A percentile compares a stretch with the other conserved stretches of the same genome.
Conservation (phyloP, 2,329 filamentous ascomycete species). For the Penicillium sp. region DNA sequence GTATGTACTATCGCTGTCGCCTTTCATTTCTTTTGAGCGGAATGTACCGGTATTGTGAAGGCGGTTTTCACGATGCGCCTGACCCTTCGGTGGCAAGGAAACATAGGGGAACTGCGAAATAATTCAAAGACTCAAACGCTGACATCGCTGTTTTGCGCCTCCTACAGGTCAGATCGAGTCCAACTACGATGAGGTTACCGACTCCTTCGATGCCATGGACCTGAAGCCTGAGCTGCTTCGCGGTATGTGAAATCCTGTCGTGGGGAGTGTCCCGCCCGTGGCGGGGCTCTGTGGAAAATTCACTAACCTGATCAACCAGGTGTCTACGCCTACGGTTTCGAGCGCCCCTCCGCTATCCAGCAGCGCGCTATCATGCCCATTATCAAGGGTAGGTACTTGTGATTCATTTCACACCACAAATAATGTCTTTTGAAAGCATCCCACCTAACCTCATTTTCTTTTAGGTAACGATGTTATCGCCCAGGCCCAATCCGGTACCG, state of each 20-base stretch:
- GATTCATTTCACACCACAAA: not conserved
- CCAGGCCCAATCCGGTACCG: slow-evolving; percentile 98
- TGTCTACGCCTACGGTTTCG: slow-evolving; percentile 99
- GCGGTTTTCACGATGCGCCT: not conserved
- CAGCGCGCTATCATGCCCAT: slow-evolving; percentile 99
- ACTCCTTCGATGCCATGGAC: slow-evolving; percentile 98
- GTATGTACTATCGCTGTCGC: slow-evolving; percentile 61
- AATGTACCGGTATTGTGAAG: not conserved
- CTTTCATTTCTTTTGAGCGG: slow-evolving; percentile 5
- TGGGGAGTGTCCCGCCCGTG: slow-evolving; percentile 10
- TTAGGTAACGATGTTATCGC: slow-evolving; percentile 97
- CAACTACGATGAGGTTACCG: slow-evolving; percentile 99
- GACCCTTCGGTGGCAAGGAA: slow-evolving; percentile 10
- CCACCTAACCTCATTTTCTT: slow-evolving; percentile 16
- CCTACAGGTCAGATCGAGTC: slow-evolving; percentile 95
- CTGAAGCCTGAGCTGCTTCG: slow-evolving; percentile 96
- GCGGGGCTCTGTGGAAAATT: slow-evolving; percentile 29
- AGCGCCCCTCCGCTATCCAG: slow-evolving; percentile 99
- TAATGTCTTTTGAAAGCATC: not conserved
- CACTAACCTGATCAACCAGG: slow-evolving; percentile 50
- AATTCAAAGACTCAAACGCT: slow-evolving; percentile 11
- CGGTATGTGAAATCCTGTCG: slow-evolving; percentile 57
- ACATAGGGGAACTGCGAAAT: slow-evolving; percentile 12
- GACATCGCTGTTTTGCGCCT: slow-evolving; percentile 17
- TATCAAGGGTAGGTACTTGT: slow-evolving; percentile 84